A percentile compares a stretch with the other conserved stretches of the same genome.
phyloP scores from a whole-genome alignment of 495 filamentous ascomycete species.

The Trichocladium antarcticum region DNA sequence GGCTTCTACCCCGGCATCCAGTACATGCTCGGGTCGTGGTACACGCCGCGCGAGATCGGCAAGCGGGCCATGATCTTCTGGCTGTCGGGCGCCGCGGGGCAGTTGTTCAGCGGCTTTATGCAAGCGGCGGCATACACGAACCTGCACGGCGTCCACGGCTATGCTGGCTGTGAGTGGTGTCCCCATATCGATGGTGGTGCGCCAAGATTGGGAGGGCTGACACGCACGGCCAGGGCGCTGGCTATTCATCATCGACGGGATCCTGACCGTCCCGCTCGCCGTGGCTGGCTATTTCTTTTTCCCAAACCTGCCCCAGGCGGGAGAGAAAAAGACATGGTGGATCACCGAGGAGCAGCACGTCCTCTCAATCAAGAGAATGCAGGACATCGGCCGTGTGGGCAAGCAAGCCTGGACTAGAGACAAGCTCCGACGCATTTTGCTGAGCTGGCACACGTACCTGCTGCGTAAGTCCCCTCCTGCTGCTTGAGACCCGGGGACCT shows the following conservation, averaged over 20 bases:
- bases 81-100: slow-evolving; percentile 40
- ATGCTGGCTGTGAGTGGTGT: slow-evolving; percentile 38
- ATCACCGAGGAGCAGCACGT: too few relatives aligned
- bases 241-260: slow-evolving; percentile 41
- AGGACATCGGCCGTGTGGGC: too few relatives aligned
- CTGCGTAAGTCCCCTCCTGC: too few relatives aligned
- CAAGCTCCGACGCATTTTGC: too few relatives aligned
- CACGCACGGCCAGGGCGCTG: too few relatives aligned
- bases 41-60: slow-evolving; percentile 44
- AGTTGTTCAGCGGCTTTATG: slow-evolving; percentile 50
- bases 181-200: too few relatives aligned
- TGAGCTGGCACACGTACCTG: too few relatives aligned
- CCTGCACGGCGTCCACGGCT: slow-evolving; percentile 36
- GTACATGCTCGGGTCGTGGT: slow-evolving; percentile 44
- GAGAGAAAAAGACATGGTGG: too few relatives aligned
- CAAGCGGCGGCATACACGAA: slow-evolving; percentile 43
- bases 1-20: slow-evolving; percentile 40
- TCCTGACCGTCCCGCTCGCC: slow-evolving; percentile 36
- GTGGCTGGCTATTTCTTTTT: slow-evolving; percentile 31
- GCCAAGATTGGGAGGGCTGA: too few relatives aligned
- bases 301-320: not conserved
- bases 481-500: too few relatives aligned
- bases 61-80: slow-evolving; percentile 57
- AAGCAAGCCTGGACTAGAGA: too few relatives aligned
- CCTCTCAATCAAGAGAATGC: too few relatives aligned